Evolutionary conservation across 2,329 filamentous ascomycete genomes (phyloP).

Genomic region (Aspergillus fischeri): DNA sequence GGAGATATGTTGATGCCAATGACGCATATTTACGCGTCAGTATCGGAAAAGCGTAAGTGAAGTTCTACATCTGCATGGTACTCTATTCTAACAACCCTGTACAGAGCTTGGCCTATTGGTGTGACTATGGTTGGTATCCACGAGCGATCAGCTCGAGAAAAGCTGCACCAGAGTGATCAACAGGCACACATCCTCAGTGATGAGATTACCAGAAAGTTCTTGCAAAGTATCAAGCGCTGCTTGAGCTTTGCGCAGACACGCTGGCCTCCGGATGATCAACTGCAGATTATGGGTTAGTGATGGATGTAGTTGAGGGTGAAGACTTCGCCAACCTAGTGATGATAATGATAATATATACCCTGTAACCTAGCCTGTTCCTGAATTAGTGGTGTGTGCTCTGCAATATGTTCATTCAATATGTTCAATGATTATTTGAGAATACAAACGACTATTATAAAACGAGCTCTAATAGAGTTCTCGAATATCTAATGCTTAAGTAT

Average conservation of each 20-base stretch:
- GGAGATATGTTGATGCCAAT: conserved; percentile 92
- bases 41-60: conserved; percentile 74
- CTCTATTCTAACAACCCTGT: conserved; percentile 10
- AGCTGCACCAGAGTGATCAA: conserved; percentile 73
- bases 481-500: background rate
- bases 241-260: conserved; percentile 94
- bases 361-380: background rate
- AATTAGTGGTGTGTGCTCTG: background rate
- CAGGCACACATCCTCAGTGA: conserved; percentile 97
- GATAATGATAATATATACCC: conserved; percentile 44
- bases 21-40: conserved; percentile 89
- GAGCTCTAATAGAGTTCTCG: background rate
- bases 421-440: background rate
- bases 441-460: background rate
- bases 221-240: conserved; percentile 97
- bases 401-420: background rate
- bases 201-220: conserved; percentile 88
- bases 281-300: conserved; percentile 84
- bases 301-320: background rate
- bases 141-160: conserved; percentile 91
- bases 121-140: conserved; percentile 99
- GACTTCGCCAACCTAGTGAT: background rate
- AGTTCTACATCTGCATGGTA: background rate
- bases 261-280: conserved; percentile 88
- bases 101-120: conserved; percentile 88